Evolutionary conservation across 1,284 basidiomycete genomes (phyloP), one percentile per base, ranked within the genome.

Genomic region (Boletellus deceptivus): DNA sequence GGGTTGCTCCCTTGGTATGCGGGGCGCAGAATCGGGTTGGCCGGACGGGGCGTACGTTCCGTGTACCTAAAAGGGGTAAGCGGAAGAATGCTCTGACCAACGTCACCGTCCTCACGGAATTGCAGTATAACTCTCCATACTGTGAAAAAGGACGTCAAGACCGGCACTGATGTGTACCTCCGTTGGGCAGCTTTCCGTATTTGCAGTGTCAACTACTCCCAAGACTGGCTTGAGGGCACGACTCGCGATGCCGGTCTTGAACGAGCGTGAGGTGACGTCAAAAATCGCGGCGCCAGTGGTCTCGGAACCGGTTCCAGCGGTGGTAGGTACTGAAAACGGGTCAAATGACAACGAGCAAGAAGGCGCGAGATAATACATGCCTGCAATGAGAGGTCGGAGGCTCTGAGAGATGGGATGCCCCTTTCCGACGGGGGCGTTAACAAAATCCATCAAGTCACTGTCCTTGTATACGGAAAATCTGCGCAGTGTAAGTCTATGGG

Each of bases 231-330:
- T 93, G 69, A 98, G 75, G 2, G 94, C 90, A 40, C 95, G 84
- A 60, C 82, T 93, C 2, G 95, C 91, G 58, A 98, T 98, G 44
- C 96, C 95, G 11, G 95, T 98, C 77, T 98, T 98, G 80, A 97
- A 96, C 14, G 86, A 83, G 62, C 82, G 83, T 0, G 92, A 93
- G 0, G 92, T 86, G 53, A 94, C 89, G 68, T 98, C 96, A 44
- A 97, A 82, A 60, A 98, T 98, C 14, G 96, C 93, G 1, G 96
- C 92, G n/a, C 96, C 96, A 3, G 95, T 98, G 1, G 96, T 98
- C 71, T 98, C 93, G 3, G 91, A 93, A 13, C 94, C 95, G n/a
- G 95, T 98, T 46, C 95, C 94, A 37, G 96, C 95, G 7, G 95
- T 98, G 3, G 96, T 98, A 10, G 94, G 94, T 20, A 98, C 83